Conservation (phyloP, 345 rosid genomes). For the Murraya paniculata region DNA sequence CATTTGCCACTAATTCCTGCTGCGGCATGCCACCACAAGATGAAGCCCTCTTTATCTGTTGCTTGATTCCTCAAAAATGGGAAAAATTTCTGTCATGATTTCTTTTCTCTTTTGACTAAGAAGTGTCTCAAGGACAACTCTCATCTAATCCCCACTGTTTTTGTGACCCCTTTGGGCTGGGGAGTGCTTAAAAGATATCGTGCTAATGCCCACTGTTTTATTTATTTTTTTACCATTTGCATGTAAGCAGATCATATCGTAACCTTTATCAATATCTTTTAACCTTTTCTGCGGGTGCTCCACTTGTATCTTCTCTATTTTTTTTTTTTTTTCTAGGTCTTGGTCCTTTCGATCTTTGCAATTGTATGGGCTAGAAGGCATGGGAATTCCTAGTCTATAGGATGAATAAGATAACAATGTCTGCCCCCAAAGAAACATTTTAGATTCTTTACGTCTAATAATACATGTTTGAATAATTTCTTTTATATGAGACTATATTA, state of each 20-base stretch:
- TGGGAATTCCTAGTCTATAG: neutral
- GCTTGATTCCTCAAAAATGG: conserved; percentile 7
- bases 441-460: neutral
- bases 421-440: neutral
- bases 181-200: neutral
- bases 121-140: neutral
- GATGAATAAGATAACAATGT: neutral
- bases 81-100: neutral
- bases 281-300: neutral
- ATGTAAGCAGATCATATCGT: neutral
- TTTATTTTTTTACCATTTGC: neutral
- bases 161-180: neutral
- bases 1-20: neutral
- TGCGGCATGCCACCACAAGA: neutral
- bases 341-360: neutral
- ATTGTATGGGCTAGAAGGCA: neutral
- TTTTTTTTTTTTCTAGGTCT: neutral
- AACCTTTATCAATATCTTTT: neutral
- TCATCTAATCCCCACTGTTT: neutral
- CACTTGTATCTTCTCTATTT: neutral
- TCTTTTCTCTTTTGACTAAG: neutral
- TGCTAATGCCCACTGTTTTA: neutral
- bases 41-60: neutral
- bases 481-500: too few relatives aligned
- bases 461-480: neutral